These are phyloP conservation scores for Kluyveromyces nonfermentans DNA, from an alignment of 805 yeast genomes.

Conservation along the genomic window DNA sequence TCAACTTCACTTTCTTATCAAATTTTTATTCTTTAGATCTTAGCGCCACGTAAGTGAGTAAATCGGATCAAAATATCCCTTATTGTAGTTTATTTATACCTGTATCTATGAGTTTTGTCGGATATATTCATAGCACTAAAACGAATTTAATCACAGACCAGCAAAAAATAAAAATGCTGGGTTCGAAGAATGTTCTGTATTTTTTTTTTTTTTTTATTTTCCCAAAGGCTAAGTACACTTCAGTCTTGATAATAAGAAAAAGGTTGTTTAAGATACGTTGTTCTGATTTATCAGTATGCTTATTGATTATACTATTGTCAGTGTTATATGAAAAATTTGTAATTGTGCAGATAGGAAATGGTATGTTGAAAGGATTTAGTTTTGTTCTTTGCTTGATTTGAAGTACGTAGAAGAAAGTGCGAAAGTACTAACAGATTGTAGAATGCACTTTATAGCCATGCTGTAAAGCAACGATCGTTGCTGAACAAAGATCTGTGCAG, in stretches of 20 bases:
- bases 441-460: constrained; percentile 89
- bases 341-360: not conserved
- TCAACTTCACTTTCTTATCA: too few species aligned
- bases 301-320: too few species aligned
- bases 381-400: not conserved
- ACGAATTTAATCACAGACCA: not conserved
- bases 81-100: too few species aligned
- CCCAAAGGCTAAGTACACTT: not conserved
- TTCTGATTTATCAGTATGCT: too few species aligned
- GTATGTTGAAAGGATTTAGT: not conserved
- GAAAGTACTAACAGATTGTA: constrained; percentile 10
- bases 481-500: constrained; percentile 57
- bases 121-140: not conserved
- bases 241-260: too few species aligned
- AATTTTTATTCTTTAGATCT: too few species aligned
- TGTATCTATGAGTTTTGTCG: not conserved
- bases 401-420: not conserved
- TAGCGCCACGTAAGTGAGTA: too few species aligned
- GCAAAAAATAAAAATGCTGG: not conserved
- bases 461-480: constrained; percentile 71
- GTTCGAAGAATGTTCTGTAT: not conserved
- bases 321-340: too few species aligned
- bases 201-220: too few species aligned
- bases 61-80: too few species aligned
- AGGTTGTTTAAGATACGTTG: too few species aligned